phyloP scores from a whole-genome alignment of 2,329 filamentous ascomycete genomes.

The Apiospora koreana region DNA sequence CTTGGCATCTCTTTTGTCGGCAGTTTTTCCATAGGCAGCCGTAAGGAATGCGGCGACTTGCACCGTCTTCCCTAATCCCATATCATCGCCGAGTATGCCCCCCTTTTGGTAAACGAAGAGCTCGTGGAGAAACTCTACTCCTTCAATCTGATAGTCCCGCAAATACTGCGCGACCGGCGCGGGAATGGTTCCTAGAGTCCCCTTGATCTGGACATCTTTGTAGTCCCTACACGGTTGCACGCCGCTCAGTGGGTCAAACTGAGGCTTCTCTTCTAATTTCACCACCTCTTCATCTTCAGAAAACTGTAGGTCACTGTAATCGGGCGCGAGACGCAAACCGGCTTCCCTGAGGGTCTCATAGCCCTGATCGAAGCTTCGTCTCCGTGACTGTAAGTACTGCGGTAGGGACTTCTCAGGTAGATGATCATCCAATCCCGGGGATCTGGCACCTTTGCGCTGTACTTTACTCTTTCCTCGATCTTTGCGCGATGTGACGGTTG shows the following conservation, averaged over 20 bases:
- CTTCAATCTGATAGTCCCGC: conserved; percentile 86
- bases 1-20: conserved; percentile 81
- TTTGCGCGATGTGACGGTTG: conserved; percentile 17
- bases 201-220: conserved; percentile 72
- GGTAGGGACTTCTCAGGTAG: conserved; percentile 62
- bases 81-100: conserved; percentile 91
- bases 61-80: conserved; percentile 96
- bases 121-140: conserved; percentile 82
- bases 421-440: conserved; percentile 40
- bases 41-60: conserved; percentile 93
- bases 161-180: conserved; percentile 89
- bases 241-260: conserved; percentile 56
- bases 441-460: conserved; percentile 31
- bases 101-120: conserved; percentile 90
- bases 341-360: conserved; percentile 55
- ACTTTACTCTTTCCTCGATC: conserved; percentile 15
- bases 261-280: conserved; percentile 67
- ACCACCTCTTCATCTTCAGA: conserved; percentile 67
- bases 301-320: conserved; percentile 74
- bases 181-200: conserved; percentile 80
- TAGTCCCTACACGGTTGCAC: conserved; percentile 70
- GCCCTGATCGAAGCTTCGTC: conserved; percentile 64
- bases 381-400: conserved; percentile 69
- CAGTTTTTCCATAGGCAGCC: conserved; percentile 91
- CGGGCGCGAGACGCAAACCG: conserved; percentile 75